Percentiles rank a stretch among this genome's conserved stretches.
Conservation (phyloP, 306 rosid species). For the Pachyrhizus erosus region DNA sequence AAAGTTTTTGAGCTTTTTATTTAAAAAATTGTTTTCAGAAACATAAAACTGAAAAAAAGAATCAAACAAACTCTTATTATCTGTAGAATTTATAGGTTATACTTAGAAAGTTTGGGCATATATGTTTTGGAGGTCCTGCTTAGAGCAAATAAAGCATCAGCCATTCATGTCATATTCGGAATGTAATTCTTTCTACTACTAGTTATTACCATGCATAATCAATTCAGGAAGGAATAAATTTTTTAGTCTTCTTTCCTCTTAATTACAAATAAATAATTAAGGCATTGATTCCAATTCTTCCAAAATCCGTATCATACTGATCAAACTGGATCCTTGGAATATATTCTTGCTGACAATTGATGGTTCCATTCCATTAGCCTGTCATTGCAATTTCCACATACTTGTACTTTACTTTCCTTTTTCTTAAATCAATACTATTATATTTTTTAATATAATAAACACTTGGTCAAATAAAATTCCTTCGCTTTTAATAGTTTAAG, state of each 20-base stretch:
- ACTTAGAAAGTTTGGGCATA: not conserved
- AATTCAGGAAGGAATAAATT: not conserved
- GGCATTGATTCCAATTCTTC: conserved; percentile 12
- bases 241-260: not conserved
- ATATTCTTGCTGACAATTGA: not conserved
- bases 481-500: not conserved
- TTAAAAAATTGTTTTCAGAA: no score
- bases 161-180: conserved; percentile 39
- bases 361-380: conserved; percentile 14
- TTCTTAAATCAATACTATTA: not conserved
- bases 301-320: not conserved
- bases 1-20: no score
- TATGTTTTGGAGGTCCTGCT: conserved; percentile 26
- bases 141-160: conserved; percentile 22
- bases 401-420: not conserved
- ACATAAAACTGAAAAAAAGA: no score
- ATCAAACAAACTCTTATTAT: no score
- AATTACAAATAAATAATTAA: not conserved
- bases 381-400: not conserved
- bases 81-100: no score
- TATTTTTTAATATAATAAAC: not conserved
- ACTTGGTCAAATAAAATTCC: not conserved
- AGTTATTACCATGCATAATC: not conserved
- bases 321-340: not conserved
- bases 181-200: conserved; percentile 35